phyloP scores from a whole-genome alignment of 208 protist genomes.

The Strigomonas culicis region DNA sequence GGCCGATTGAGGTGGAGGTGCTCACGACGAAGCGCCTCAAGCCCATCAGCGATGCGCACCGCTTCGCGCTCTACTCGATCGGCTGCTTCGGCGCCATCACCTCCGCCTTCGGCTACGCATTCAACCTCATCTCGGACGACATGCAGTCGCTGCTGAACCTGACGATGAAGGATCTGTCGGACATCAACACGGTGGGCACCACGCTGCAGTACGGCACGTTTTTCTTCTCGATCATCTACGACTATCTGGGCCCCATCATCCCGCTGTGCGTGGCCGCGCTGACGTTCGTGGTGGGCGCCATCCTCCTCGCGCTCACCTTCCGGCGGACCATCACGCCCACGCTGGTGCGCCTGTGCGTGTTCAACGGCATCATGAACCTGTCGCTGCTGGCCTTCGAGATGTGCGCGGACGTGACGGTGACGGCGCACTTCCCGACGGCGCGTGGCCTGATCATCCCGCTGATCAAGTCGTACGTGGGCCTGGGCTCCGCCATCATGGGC shows the following conservation, averaged over 20 bases:
- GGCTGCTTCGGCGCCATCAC: slow-evolving; percentile 26
- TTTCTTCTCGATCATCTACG: slow-evolving; percentile 1
- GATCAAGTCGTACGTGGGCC: slow-evolving; percentile 38
- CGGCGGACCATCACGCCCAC: slow-evolving; percentile 16
- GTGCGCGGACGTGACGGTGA: slow-evolving; percentile 26
- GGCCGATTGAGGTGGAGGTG: slow-evolving; percentile 7
- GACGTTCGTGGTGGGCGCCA: background rate
- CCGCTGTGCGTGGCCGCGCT: background rate
- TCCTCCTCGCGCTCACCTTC: slow-evolving; percentile 2
- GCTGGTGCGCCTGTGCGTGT: slow-evolving; percentile 14
- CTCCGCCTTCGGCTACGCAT: slow-evolving; percentile 25
- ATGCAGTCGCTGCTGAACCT: slow-evolving; percentile 30
- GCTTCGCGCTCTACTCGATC: slow-evolving; percentile 7
- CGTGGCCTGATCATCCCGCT: slow-evolving; percentile 36
- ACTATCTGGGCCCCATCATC: slow-evolving; percentile 7
- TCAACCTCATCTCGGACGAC: slow-evolving; percentile 30
- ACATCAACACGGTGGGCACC: slow-evolving; percentile 6
- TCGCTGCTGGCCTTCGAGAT: slow-evolving; percentile 24
- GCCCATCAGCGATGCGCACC: slow-evolving; percentile 13
- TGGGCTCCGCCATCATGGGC: slow-evolving; percentile 41
- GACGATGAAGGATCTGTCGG: slow-evolving; percentile 24
- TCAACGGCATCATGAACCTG: slow-evolving; percentile 21
- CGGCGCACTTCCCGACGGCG: slow-evolving; percentile 31
- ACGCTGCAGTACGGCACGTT: background rate
- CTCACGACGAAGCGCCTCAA: slow-evolving; percentile 9